These are phyloP conservation scores for Ogataea sp. DNA, from an alignment of 805 yeast species.

Conservation along the genomic window DNA sequence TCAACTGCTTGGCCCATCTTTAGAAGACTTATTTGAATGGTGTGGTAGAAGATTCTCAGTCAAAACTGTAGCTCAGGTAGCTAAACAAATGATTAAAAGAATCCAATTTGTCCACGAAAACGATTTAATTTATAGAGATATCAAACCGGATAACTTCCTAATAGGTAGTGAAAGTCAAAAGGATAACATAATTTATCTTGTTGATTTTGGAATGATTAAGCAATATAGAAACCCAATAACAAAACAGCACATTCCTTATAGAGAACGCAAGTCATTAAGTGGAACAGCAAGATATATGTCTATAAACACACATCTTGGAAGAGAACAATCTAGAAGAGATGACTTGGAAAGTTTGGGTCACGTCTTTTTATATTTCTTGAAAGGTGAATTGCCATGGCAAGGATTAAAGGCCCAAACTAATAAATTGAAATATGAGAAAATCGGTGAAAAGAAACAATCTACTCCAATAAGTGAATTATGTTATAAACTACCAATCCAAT, in stretches of 20 bases:
- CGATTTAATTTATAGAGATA: constrained; percentile 72
- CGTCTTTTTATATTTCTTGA: constrained; percentile 69
- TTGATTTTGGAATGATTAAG: constrained; percentile 85
- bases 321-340: constrained; percentile 79
- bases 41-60: constrained; percentile 69
- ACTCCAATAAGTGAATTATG: constrained; percentile 58
- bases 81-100: constrained; percentile 69
- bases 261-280: constrained; percentile 71
- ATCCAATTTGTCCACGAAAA: constrained; percentile 70
- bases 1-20: constrained; percentile 75
- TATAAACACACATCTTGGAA: constrained; percentile 77
- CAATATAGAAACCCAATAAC: constrained; percentile 77
- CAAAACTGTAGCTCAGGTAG: constrained; percentile 66
- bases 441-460: constrained; percentile 72
- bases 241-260: constrained; percentile 73
- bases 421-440: constrained; percentile 74
- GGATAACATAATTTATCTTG: constrained; percentile 57
- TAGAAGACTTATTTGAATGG: constrained; percentile 84
- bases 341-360: constrained; percentile 78
- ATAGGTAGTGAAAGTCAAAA: constrained; percentile 48
- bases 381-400: constrained; percentile 85
- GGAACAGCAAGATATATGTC: constrained; percentile 89
- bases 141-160: constrained; percentile 76
- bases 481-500: constrained; percentile 60
- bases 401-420: constrained; percentile 87